A percentile compares a stretch with the other conserved stretches of the same genome.
phyloP scores from a whole-genome alignment of 352 stramenopile species.

The Globisporangium polare region DNA sequence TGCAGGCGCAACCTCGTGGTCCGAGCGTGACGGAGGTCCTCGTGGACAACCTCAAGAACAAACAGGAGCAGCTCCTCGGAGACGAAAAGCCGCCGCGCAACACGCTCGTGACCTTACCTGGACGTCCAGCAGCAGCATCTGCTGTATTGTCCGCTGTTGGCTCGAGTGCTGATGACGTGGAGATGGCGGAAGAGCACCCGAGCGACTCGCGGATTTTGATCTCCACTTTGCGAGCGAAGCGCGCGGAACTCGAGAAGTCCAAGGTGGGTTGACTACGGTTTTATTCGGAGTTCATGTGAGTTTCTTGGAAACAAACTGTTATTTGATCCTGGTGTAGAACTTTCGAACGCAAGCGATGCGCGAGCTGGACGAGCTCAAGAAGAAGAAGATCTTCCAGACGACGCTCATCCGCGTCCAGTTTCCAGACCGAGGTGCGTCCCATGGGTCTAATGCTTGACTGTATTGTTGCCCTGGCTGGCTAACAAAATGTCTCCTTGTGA shows the following conservation, averaged over 20 bases:
- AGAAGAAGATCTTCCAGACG: slow-evolving; percentile 75
- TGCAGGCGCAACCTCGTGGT: slow-evolving; percentile 79
- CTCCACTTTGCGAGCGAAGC: slow-evolving; percentile 67
- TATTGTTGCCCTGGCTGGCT: not conserved
- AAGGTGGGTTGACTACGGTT: slow-evolving; percentile 34
- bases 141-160: too few species aligned
- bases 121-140: slow-evolving; percentile 15
- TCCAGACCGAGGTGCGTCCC: slow-evolving; percentile 61
- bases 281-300: not conserved
- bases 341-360: slow-evolving; percentile 87
- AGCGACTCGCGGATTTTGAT: slow-evolving; percentile 71
- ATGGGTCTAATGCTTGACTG: not conserved
- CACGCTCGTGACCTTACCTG: slow-evolving; percentile 48
- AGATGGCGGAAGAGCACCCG: slow-evolving; percentile 26
- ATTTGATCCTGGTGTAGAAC: slow-evolving; percentile 33
- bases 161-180: not conserved
- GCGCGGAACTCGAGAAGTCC: slow-evolving; percentile 70
- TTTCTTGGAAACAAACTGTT: not conserved
- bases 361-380: slow-evolving; percentile 82
- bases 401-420: slow-evolving; percentile 82
- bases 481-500: not conserved
- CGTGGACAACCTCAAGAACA: slow-evolving; percentile 69
- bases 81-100: slow-evolving; percentile 63
- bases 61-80: slow-evolving; percentile 65
- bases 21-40: slow-evolving; percentile 75